Evolutionary conservation across 2,329 filamentous ascomycete species (phyloP).

Genomic region (Coleophoma cylindrospora): DNA sequence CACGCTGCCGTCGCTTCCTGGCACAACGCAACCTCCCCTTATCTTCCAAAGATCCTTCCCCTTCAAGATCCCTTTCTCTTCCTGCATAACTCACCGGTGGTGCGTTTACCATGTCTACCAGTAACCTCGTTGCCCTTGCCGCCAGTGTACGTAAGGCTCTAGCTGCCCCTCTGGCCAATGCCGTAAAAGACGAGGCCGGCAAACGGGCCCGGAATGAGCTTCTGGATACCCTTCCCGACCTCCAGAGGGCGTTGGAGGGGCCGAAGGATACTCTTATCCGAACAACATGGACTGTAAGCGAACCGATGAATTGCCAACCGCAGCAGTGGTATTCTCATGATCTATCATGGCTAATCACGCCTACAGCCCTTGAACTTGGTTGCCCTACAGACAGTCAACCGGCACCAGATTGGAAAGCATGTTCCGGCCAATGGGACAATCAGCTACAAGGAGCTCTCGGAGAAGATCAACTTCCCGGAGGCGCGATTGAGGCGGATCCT

Average conservation of each 20-base stretch:
- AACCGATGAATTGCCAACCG: too few species aligned
- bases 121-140: constrained; percentile 6
- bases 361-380: neutral
- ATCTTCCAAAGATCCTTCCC: too few species aligned
- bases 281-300: constrained; percentile 4
- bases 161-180: neutral
- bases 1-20: too few species aligned
- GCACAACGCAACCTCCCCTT: too few species aligned
- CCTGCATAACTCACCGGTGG: too few species aligned
- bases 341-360: too few species aligned
- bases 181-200: constrained; percentile 1
- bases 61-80: too few species aligned
- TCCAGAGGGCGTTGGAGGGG: constrained; percentile 8
- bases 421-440: constrained; percentile 12
- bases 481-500: constrained; percentile 9
- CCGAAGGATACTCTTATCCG: constrained; percentile 7
- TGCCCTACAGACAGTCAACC: constrained; percentile 16
- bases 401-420: constrained; percentile 11
- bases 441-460: constrained; percentile 15
- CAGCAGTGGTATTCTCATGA: too few species aligned
- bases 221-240: constrained; percentile 9
- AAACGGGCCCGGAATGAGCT: constrained; percentile 9
- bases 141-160: constrained; percentile 6
- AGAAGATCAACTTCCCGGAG: constrained; percentile 9
- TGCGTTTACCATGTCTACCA: neutral